These are phyloP conservation scores for Alternaria arbusti DNA, from an alignment of 2,329 filamentous ascomycete species.

Conservation along the genomic window DNA sequence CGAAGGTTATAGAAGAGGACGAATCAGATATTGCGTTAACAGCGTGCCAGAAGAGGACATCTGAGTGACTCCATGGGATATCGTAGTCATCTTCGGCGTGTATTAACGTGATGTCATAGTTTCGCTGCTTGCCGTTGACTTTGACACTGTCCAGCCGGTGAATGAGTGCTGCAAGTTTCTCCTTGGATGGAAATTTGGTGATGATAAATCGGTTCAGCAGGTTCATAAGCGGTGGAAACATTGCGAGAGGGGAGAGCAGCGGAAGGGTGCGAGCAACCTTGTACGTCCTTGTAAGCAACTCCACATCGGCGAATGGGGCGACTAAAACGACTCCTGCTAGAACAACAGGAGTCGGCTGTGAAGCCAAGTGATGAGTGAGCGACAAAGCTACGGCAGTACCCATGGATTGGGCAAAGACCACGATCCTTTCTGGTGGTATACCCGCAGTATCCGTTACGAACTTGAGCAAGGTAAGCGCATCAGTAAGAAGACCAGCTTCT, in stretches of 20 bases:
- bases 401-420: conserved; percentile 66
- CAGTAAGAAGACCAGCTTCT: conserved; percentile 61
- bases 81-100: conserved; percentile 61
- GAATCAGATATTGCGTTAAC: conserved; percentile 55
- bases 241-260: conserved; percentile 59
- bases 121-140: conserved; percentile 37
- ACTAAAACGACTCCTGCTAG: conserved; percentile 64
- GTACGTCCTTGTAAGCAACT: conserved; percentile 63
- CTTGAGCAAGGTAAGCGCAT: conserved; percentile 60
- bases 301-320: conserved; percentile 64
- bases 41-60: conserved; percentile 62
- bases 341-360: conserved; percentile 51
- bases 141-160: conserved; percentile 29
- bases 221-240: conserved; percentile 50
- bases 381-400: conserved; percentile 61
- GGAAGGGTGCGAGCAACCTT: conserved; percentile 62
- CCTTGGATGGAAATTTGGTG: conserved; percentile 60
- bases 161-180: conserved; percentile 57
- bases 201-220: conserved; percentile 57
- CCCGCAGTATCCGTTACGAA: conserved; percentile 61
- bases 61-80: conserved; percentile 59
- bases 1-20: conserved; percentile 47
- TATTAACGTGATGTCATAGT: conserved; percentile 58
- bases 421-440: conserved; percentile 62
- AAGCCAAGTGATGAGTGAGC: conserved; percentile 53